phyloP scores from a whole-genome alignment of 2,329 filamentous ascomycete species.

The Colletotrichum sp. region DNA sequence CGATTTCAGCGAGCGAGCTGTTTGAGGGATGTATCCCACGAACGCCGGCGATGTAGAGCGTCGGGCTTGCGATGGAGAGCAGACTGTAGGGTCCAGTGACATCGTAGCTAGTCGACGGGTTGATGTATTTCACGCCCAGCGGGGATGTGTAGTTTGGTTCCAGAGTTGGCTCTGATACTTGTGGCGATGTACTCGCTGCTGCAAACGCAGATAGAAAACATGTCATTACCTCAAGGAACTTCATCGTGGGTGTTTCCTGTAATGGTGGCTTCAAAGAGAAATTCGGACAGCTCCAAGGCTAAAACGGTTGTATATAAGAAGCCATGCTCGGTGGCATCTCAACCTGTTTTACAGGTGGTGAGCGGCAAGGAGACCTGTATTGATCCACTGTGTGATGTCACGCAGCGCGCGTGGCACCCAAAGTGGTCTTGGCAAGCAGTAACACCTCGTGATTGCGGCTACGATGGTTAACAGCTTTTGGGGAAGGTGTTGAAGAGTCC shows the following conservation, averaged over 20 bases:
- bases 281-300: rapidly evolving
- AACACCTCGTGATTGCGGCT: background rate
- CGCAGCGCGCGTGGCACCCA: background rate
- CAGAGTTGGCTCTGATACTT: background rate
- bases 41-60: conserved; percentile 36
- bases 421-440: background rate
- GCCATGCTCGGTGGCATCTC: background rate
- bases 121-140: conserved; percentile 31
- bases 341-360: background rate
- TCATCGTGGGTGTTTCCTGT: background rate
- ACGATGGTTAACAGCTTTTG: background rate
- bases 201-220: background rate
- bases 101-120: conserved; percentile 29
- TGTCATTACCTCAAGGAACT: background rate
- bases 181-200: background rate
- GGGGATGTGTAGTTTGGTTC: conserved; percentile 32
- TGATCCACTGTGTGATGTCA: background rate
- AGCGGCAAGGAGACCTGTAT: background rate
- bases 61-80: conserved; percentile 32
- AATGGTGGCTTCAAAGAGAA: background rate
- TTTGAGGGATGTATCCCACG: conserved; percentile 35
- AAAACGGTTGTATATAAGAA: background rate
- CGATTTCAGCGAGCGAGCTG: conserved; percentile 31
- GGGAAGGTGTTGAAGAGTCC: background rate
- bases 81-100: conserved; percentile 33